Evolutionary conservation across 805 yeast genomes (phyloP), one percentile per base, ranked within the genome.

Genomic region (Hanseniaspora mollemarum): DNA sequence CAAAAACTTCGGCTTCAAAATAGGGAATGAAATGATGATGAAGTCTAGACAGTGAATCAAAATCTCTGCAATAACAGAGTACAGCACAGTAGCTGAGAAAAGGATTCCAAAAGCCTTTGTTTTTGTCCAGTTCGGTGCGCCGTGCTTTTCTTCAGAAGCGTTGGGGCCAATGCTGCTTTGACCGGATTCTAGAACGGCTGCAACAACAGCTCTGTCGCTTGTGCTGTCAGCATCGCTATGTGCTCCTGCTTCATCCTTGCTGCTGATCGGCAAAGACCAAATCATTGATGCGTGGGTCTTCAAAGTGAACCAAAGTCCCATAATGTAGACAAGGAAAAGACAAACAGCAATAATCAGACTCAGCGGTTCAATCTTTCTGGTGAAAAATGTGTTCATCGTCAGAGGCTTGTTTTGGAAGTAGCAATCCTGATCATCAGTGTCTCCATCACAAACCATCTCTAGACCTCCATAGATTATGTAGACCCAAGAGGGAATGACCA

Each of bases 81-180:
- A 92, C 19, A 87, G 68, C 10, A 88, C 55, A 0, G 98, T 92
- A 0, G 97, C 90, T 2, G 82, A 76, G 7, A 92, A 70, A 42
- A 92, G 71, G 49, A 92, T 88, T 16, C 82, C 75, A 0, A 95
- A 76, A 1, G 95, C 84, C 65, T 87, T 90, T 15, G 70, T 69
- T 59, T 90, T 76, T 6, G 95, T 81, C 98, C 98, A 92, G 62
- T 92, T 92, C 42, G 98, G 97, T 0, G 96, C 94, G 63, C 87
- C 96, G 58, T 90, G 96, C 1, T 94, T 94, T 4, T 83, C 82
- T n/a, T 60, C 63, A 12, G 59, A 64, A 37, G 64, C 70, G 52
- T 60, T 66, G 7, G 59, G 65, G 10, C 59, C 10, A 4, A 21
- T 9, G n/a, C 42, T 24, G n/a, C 15, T 38, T 38, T 38, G 28